A percentile compares a stretch with the other conserved stretches of the same genome.
These are phyloP conservation scores for Stagonosporopsis cucurbitacearum DNA, from an alignment of 2,329 filamentous ascomycete genomes.

Conservation along the genomic window DNA sequence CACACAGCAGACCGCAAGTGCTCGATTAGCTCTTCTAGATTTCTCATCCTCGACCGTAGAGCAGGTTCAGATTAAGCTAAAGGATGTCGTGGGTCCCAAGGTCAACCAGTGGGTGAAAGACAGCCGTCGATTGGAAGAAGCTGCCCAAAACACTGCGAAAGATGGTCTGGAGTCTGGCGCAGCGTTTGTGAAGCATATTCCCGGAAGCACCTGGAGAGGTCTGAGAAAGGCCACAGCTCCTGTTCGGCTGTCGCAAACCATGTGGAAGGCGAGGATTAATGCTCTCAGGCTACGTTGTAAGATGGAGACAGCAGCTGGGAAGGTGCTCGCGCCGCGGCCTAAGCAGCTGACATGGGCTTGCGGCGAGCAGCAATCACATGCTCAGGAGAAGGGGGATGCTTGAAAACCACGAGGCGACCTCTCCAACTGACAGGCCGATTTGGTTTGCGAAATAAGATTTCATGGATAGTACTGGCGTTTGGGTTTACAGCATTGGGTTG, in stretches of 20 bases:
- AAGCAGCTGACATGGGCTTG: constrained; percentile 35
- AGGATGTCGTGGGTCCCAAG: neutral
- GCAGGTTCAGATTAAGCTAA: constrained; percentile 16
- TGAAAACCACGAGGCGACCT: neutral
- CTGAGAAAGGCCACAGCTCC: constrained; percentile 35
- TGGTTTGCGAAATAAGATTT: neutral
- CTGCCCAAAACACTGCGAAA: constrained; percentile 11
- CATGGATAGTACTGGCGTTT: constrained; percentile 2
- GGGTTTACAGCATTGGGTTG: constrained; percentile 7
- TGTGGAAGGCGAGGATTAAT: constrained; percentile 40
- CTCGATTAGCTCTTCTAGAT: constrained; percentile 29
- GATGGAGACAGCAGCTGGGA: constrained; percentile 29
- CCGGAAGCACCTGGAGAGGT: constrained; percentile 31
- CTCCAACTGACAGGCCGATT: neutral
- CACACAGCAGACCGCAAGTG: constrained; percentile 26
- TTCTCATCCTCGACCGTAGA: constrained; percentile 28
- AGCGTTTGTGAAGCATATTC: constrained; percentile 23
- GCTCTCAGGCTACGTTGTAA: constrained; percentile 39
- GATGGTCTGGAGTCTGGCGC: constrained; percentile 15
- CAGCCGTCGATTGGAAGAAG: constrained; percentile 7
- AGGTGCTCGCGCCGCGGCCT: constrained; percentile 18
- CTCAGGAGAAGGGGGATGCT: neutral
- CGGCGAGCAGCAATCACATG: constrained; percentile 1
- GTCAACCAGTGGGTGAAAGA: constrained; percentile 5
- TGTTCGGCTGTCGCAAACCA: constrained; percentile 33